Conservation (phyloP, 352 stramenopile genomes). For the Phytopythium kandeliae region DNA sequence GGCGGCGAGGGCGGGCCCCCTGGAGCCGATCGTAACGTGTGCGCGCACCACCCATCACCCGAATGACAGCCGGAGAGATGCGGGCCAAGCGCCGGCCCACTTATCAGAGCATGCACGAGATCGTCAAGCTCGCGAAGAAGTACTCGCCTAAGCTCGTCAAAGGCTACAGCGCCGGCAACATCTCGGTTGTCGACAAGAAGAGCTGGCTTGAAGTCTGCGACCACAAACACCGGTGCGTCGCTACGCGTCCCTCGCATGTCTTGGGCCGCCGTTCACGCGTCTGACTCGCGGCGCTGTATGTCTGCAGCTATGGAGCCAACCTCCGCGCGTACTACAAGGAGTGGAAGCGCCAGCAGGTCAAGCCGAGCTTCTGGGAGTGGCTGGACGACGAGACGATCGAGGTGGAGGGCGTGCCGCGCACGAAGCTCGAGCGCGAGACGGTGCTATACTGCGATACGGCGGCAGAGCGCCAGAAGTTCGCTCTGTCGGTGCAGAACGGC, state of each 20-base stretch:
- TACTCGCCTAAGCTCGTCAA: constrained; percentile 87
- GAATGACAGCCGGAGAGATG: constrained; percentile 72
- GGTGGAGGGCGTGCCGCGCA: constrained; percentile 85
- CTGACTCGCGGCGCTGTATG: not conserved
- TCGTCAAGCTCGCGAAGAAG: constrained; percentile 86
- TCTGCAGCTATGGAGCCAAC: constrained; percentile 93
- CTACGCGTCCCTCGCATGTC: not conserved
- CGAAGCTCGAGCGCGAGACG: constrained; percentile 92
- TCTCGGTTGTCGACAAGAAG: constrained; percentile 90
- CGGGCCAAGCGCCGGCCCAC: constrained; percentile 67
- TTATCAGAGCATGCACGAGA: constrained; percentile 87
- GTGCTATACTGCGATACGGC: constrained; percentile 93
- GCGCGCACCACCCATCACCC: not conserved
- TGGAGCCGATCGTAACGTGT: constrained; percentile 4
- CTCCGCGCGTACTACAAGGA: constrained; percentile 96
- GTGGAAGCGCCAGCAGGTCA: constrained; percentile 85
- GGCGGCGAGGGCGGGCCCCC: not conserved
- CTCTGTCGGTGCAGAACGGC: constrained; percentile 65
- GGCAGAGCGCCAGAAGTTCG: constrained; percentile 88
- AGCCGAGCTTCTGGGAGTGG: constrained; percentile 87
- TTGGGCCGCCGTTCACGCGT: not conserved
- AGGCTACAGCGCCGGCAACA: constrained; percentile 85
- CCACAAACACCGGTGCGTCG: constrained; percentile 71
- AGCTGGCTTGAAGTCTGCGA: constrained; percentile 88
- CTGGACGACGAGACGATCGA: constrained; percentile 83